A percentile compares a stretch with the other conserved stretches of the same genome.
phyloP scores from a whole-genome alignment of 2,329 filamentous ascomycete species.

The Tolypocladium sp. region DNA sequence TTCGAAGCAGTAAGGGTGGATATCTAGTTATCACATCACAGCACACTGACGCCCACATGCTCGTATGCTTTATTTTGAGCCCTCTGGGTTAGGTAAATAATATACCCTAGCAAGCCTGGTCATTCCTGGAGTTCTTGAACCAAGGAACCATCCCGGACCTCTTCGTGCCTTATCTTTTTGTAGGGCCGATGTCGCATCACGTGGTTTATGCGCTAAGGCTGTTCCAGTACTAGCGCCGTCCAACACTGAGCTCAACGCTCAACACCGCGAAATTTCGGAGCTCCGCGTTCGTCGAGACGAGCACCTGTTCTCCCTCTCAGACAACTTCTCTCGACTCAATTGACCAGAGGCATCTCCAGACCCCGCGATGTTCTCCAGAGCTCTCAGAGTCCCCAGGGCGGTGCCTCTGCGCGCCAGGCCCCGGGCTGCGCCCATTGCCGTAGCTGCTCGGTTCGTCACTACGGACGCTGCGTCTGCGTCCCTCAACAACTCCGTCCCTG shows the following conservation, averaged over 20 bases:
- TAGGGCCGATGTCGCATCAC: constrained; percentile 10
- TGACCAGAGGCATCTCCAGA: constrained; percentile 21
- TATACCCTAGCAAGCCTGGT: neutral
- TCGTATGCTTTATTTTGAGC: neutral
- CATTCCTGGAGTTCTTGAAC: no score
- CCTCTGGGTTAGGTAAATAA: neutral
- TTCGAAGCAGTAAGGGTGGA: no score
- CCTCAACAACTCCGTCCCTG: constrained; percentile 62
- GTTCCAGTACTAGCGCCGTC: constrained; percentile 19
- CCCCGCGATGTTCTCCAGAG: constrained; percentile 59
- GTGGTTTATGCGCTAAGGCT: constrained; percentile 13
- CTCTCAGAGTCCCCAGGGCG: constrained; percentile 53
- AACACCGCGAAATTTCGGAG: constrained; percentile 37
- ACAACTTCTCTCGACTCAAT: constrained; percentile 15
- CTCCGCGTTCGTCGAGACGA: constrained; percentile 21
- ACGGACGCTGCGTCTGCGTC: constrained; percentile 91
- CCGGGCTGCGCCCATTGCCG: constrained; percentile 29
- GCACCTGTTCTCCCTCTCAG: constrained; percentile 17
- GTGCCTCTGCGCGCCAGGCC: constrained; percentile 45
- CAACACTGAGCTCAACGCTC: constrained; percentile 32
- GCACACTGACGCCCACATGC: neutral
- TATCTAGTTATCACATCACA: no score
- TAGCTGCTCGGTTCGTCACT: constrained; percentile 69
- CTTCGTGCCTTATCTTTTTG: neutral
- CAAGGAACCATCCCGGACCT: neutral